These are phyloP conservation scores for Phytophthora lateralis DNA, from an alignment of 352 stramenopile species.

Conservation along the genomic window DNA sequence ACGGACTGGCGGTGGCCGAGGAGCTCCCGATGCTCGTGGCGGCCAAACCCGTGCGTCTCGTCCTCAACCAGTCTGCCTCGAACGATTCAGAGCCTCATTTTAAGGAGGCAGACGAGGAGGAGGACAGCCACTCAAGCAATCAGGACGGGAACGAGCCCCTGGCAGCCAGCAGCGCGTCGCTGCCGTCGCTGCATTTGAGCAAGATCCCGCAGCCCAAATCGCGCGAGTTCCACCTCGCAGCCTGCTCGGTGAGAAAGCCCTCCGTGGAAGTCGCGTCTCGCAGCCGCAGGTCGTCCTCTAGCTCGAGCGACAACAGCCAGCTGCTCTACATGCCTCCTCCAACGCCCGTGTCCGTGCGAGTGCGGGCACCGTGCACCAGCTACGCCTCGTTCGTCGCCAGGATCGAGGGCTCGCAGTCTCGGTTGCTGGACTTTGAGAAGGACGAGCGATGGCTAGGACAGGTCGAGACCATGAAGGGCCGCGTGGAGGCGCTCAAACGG, in stretches of 20 bases:
- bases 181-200: constrained; percentile 14
- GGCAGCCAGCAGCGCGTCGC: constrained; percentile 1
- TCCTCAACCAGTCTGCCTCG: constrained; percentile 4
- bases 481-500: constrained; percentile 38
- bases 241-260: constrained; percentile 23
- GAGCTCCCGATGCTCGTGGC: constrained; percentile 13
- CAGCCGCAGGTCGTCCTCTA: constrained; percentile 9
- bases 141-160: constrained; percentile 23
- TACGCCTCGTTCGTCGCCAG: constrained; percentile 37
- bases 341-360: constrained; percentile 25
- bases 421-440: constrained; percentile 41
- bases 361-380: constrained; percentile 27
- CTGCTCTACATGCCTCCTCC: constrained; percentile 22
- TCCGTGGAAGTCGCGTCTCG: neutral
- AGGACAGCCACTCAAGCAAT: constrained; percentile 15
- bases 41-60: constrained; percentile 23
- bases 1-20: constrained; percentile 30
- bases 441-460: constrained; percentile 40
- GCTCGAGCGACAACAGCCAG: constrained; percentile 10
- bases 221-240: constrained; percentile 26
- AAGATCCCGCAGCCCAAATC: constrained; percentile 41
- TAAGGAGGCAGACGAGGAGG: constrained; percentile 10
- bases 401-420: constrained; percentile 39
- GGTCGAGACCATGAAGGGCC: constrained; percentile 35
- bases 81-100: constrained; percentile 4